phyloP scores from a whole-genome alignment of 257 asterid species.

The Solanum medicagineum region DNA sequence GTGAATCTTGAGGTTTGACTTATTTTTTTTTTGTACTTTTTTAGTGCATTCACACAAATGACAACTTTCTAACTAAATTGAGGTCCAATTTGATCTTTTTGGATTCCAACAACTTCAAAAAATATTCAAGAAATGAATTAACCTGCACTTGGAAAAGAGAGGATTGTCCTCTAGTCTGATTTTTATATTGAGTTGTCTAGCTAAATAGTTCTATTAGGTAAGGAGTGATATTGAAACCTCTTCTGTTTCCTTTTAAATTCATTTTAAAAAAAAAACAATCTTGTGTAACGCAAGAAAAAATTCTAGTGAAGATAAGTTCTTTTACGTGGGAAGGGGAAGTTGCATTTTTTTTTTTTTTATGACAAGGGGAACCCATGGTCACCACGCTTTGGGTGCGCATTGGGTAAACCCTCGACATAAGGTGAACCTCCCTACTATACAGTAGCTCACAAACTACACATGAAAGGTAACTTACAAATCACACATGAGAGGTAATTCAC shows the following conservation, averaged over 20 bases:
- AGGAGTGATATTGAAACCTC: neutral
- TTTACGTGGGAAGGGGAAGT: too few relatives aligned
- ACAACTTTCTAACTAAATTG: neutral
- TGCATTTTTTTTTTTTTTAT: too few relatives aligned
- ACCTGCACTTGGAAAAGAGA: neutral
- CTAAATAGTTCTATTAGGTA: neutral
- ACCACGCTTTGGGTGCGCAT: too few relatives aligned
- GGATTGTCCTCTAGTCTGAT: neutral
- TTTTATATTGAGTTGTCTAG: neutral
- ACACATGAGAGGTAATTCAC: too few relatives aligned
- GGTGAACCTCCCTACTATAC: too few relatives aligned
- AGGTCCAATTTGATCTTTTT: neutral
- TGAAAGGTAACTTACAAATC: too few relatives aligned
- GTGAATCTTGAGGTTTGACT: slow-evolving; percentile 1
- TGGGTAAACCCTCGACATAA: too few relatives aligned
- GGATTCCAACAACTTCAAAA: neutral
- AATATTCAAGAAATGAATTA: neutral
- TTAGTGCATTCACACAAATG: neutral
- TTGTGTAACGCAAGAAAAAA: too few relatives aligned
- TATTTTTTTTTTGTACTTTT: neutral
- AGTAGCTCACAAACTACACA: too few relatives aligned
- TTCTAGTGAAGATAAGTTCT: too few relatives aligned
- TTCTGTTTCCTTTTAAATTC: neutral
- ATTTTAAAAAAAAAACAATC: too few relatives aligned
- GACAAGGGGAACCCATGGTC: too few relatives aligned